These are phyloP conservation scores for Tritrichomonas foetus DNA, from an alignment of 208 protist species.

Conservation along the genomic window DNA sequence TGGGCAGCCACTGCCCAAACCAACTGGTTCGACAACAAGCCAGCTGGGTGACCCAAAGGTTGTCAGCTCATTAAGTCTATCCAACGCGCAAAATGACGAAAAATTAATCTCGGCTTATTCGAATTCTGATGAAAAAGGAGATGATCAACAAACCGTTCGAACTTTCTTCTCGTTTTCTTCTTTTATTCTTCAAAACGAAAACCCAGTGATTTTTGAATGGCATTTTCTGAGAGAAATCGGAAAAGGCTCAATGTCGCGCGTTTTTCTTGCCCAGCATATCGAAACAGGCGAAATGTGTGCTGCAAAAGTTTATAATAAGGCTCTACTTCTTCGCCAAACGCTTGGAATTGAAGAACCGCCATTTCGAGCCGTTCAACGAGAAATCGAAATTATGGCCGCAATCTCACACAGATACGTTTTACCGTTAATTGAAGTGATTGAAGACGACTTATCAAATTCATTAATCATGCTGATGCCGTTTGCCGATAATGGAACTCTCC, in stretches of 20 bases:
- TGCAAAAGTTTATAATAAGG: slow-evolving; percentile 18
- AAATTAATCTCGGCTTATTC: too few species aligned
- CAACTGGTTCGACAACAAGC: too few species aligned
- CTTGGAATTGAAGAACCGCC: neutral
- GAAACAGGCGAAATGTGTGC: neutral
- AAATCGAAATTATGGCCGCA: neutral
- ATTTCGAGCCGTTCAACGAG: neutral
- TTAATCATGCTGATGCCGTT: neutral
- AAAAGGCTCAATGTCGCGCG: neutral
- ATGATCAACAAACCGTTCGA: neutral
- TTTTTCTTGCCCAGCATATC: neutral
- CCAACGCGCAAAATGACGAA: too few species aligned
- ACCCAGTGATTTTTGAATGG: slow-evolving; percentile 12
- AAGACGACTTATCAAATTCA: slow-evolving; percentile 18
- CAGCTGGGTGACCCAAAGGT: too few species aligned
- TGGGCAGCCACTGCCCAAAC: too few species aligned
- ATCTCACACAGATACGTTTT: neutral
- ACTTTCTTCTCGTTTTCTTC: neutral
- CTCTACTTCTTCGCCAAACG: neutral
- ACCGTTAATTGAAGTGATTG: slow-evolving; percentile 17
- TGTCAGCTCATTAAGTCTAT: too few species aligned
- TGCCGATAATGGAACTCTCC: neutral
- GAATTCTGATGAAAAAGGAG: too few species aligned
- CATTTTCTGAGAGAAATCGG: neutral
- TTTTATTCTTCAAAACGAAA: neutral